These are phyloP conservation scores for Euclidium syriacum DNA, from an alignment of 345 rosid genomes.

Conservation along the genomic window DNA sequence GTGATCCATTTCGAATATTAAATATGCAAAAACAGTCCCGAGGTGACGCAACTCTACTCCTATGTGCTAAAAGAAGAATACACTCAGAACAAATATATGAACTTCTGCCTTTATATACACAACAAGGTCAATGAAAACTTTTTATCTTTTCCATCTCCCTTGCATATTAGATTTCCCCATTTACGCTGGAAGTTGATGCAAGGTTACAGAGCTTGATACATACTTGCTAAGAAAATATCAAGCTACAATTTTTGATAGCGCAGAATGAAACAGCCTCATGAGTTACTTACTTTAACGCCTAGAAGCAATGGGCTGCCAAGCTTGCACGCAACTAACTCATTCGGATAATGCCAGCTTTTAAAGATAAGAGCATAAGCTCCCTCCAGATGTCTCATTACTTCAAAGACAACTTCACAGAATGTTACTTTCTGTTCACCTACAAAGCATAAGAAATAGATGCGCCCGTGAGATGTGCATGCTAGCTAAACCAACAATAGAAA, in stretches of 20 bases:
- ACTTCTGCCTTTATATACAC: no score
- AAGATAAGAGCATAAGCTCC: constrained; percentile 98
- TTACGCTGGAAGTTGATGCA: neutral
- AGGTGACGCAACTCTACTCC: constrained; percentile 1
- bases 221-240: neutral
- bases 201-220: constrained; percentile 1
- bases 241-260: neutral
- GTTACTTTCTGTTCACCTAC: constrained; percentile 65
- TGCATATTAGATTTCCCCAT: neutral
- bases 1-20: neutral
- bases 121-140: neutral
- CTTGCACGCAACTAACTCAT: constrained; percentile 94
- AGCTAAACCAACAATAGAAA: neutral
- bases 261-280: constrained; percentile 1
- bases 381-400: constrained; percentile 94
- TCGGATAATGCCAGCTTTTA: constrained; percentile 87
- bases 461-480: neutral
- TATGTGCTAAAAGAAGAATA: neutral
- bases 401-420: constrained; percentile 89
- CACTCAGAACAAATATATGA: no score
- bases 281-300: constrained; percentile 80
- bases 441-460: constrained; percentile 17
- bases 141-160: neutral
- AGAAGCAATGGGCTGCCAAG: constrained; percentile 91
- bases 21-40: neutral